These are phyloP conservation scores for Fusarium nelsonii DNA, from an alignment of 2,329 filamentous ascomycete species.

Conservation along the genomic window DNA sequence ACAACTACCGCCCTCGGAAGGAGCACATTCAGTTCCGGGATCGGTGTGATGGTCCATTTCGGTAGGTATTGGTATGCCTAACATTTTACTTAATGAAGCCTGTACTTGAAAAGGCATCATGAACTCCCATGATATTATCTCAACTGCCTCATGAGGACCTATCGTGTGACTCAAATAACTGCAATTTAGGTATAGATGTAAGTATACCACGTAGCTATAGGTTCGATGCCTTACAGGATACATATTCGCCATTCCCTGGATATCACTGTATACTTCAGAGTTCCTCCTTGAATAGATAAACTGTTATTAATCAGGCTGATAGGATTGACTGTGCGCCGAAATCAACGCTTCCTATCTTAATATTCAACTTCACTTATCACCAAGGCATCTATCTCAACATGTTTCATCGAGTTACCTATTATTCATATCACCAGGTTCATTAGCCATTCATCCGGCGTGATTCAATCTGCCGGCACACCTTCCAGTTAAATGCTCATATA, in stretches of 20 bases:
- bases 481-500: neutral
- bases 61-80: too few species aligned
- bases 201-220: neutral
- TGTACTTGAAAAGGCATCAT: neutral
- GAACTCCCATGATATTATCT: neutral
- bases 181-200: neutral
- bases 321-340: neutral
- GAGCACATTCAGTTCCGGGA: neutral
- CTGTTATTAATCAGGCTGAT: neutral
- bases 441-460: neutral
- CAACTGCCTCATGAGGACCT: neutral
- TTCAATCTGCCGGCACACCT: neutral
- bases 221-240: neutral
- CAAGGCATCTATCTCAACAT: neutral
- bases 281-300: neutral
- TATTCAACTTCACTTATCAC: neutral
- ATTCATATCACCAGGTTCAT: neutral
- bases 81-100: neutral
- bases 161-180: too few species aligned
- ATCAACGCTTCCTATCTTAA: neutral
- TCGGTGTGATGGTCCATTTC: neutral
- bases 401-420: neutral
- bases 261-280: neutral
- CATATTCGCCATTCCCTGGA: neutral
- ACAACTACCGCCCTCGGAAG: slow-evolving; percentile 20